These are phyloP conservation scores for Wallacemonas sp. DNA, from an alignment of 208 protist species.

Conservation along the genomic window DNA sequence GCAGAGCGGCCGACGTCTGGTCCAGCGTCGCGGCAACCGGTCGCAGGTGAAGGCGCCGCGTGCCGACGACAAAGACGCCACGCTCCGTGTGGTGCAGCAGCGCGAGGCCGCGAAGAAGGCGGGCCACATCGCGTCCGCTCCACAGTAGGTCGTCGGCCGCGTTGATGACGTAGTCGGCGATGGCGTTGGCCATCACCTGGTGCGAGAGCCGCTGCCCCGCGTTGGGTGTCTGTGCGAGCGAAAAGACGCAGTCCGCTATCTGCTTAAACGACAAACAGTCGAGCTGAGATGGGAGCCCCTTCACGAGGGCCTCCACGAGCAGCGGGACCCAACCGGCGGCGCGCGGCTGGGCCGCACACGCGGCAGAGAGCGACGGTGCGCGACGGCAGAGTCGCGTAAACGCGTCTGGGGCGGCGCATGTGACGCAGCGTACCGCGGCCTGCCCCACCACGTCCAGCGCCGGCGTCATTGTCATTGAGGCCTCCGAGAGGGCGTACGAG, in stretches of 20 bases:
- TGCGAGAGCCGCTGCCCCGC: slow-evolving; percentile 71
- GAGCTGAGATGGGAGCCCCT: slow-evolving; percentile 41
- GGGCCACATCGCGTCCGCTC: slow-evolving; percentile 53
- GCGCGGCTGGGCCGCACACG: not conserved
- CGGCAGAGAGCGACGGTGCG: slow-evolving; percentile 7
- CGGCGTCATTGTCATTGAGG: not conserved
- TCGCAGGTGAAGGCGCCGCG: slow-evolving; percentile 44
- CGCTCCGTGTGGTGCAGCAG: slow-evolving; percentile 76
- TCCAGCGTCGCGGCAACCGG: slow-evolving; percentile 51
- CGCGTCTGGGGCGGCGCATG: not conserved
- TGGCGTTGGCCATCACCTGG: slow-evolving; percentile 63
- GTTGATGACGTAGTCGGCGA: slow-evolving; percentile 78
- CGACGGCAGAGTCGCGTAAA: not conserved
- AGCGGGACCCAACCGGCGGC: slow-evolving; percentile 1
- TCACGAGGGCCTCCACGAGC: slow-evolving; percentile 34
- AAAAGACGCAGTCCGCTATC: slow-evolving; percentile 54
- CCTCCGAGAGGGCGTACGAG: not conserved
- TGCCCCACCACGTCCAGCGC: not conserved
- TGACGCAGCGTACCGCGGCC: not conserved
- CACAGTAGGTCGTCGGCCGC: slow-evolving; percentile 63
- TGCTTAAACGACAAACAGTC: slow-evolving; percentile 48
- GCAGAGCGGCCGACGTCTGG: slow-evolving; percentile 42
- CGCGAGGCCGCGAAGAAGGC: slow-evolving; percentile 77
- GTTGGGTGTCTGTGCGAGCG: slow-evolving; percentile 52
- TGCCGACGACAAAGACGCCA: slow-evolving; percentile 74